Percentiles rank a stretch among this genome's conserved stretches.
Conservation (phyloP, 129 eudicot genomes). For the Tanacetum coccineum region DNA sequence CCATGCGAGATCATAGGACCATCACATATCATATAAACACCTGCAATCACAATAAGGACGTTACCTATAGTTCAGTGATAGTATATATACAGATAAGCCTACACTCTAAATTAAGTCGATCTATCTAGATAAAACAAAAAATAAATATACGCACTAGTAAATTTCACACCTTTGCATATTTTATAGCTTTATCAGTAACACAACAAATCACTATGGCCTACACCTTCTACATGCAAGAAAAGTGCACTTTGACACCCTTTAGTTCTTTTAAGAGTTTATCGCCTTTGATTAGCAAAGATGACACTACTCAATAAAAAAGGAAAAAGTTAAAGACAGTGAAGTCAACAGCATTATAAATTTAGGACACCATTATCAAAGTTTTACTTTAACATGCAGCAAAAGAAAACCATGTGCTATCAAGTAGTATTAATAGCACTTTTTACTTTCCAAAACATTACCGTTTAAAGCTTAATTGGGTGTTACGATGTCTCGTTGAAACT, state of each 20-base stretch:
- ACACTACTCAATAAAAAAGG: neutral
- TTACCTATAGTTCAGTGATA: neutral
- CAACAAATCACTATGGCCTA: neutral
- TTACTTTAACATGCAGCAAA: conserved; percentile 21
- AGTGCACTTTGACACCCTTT: conserved; percentile 1
- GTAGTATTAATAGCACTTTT: conserved; percentile 17
- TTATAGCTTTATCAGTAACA: neutral
- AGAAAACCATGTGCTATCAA: conserved; percentile 29
- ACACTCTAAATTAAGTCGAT: too few relatives aligned
- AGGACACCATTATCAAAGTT: conserved; percentile 1
- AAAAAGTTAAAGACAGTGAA: conserved; percentile 15
- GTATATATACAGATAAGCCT: neutral
- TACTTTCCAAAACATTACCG: conserved; percentile 3
- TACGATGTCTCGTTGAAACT: too few relatives aligned
- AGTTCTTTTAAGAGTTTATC: neutral
- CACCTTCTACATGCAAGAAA: conserved; percentile 20
- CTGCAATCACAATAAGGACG: conserved; percentile 35
- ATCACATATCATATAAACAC: conserved; percentile 80
- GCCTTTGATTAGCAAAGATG: neutral
- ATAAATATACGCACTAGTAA: too few relatives aligned
- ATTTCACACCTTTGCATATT: neutral
- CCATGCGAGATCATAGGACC: conserved; percentile 87
- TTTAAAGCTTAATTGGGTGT: too few relatives aligned
- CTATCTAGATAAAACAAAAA: too few relatives aligned
- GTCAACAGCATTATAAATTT: conserved; percentile 8